These are phyloP conservation scores for Ciborinia camelliae DNA, from an alignment of 2,329 filamentous ascomycete genomes.

Conservation along the genomic window DNA sequence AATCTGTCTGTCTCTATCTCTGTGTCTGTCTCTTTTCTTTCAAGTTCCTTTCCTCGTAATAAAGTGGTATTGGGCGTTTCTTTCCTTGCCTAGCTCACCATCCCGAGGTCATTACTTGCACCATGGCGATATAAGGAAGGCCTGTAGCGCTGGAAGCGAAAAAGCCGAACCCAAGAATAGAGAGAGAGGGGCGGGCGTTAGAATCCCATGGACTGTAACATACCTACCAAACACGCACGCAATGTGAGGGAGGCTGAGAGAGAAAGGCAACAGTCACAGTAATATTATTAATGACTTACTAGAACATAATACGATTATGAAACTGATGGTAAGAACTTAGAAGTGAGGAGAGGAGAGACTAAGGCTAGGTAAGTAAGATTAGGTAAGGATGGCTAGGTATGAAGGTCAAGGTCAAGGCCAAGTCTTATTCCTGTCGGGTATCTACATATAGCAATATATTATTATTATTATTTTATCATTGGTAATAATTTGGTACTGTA, in stretches of 20 bases:
- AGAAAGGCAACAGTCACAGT: neutral
- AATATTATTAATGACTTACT: neutral
- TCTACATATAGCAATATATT: too few species aligned
- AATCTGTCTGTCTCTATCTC: too few species aligned
- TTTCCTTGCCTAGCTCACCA: neutral
- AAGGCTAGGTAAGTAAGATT: too few species aligned
- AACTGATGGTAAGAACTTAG: neutral
- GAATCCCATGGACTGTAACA: too few species aligned
- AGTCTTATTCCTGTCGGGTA: too few species aligned
- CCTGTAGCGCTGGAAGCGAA: neutral
- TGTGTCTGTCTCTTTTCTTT: neutral
- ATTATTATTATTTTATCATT: neutral
- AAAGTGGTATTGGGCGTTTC: neutral
- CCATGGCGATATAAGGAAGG: neutral
- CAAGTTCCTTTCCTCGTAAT: neutral
- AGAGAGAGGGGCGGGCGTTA: neutral
- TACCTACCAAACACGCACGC: neutral
- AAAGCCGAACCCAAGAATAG: constrained; percentile 1
- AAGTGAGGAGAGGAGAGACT: neutral
- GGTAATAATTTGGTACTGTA: too few species aligned
- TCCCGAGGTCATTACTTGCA: too few species aligned
- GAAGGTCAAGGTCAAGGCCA: neutral
- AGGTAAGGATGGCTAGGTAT: too few species aligned
- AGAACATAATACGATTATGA: neutral
- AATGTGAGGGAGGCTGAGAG: constrained; percentile 7